These are phyloP conservation scores for Russula foetens DNA, from an alignment of 768 basidiomycete genomes.

Conservation along the genomic window DNA sequence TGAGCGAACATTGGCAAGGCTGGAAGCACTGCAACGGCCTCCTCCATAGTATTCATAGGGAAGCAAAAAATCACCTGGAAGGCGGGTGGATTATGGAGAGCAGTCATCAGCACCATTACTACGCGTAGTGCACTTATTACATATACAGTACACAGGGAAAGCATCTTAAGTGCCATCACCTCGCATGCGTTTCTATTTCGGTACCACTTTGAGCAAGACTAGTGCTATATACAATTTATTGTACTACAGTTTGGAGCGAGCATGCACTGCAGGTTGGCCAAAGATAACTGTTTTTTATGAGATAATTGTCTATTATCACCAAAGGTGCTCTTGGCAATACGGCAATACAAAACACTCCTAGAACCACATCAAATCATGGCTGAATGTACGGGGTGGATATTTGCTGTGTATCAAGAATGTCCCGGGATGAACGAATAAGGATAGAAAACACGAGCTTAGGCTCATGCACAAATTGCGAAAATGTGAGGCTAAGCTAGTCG, in stretches of 20 bases:
- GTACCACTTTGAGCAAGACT: background rate
- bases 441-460: conserved; percentile 4
- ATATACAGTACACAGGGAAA: background rate
- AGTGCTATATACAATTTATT: background rate
- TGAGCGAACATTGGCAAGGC: conserved; percentile 62
- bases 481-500: background rate
- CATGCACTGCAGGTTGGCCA: background rate
- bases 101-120: conserved; percentile 2
- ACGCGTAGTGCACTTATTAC: too few species aligned
- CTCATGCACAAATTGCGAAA: background rate
- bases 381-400: background rate
- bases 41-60: background rate
- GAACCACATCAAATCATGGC: background rate
- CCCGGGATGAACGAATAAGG: background rate
- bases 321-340: conserved; percentile 2
- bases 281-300: background rate
- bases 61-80: background rate
- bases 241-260: background rate
- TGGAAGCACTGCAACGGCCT: conserved; percentile 37
- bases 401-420: conserved; percentile 2
- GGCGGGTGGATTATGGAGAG: background rate
- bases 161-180: background rate
- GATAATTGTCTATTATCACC: background rate
- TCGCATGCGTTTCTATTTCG: background rate
- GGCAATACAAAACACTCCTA: background rate